Evolutionary conservation across 345 rosid genomes (phyloP).

Genomic region (Boechera retrofracta): DNA sequence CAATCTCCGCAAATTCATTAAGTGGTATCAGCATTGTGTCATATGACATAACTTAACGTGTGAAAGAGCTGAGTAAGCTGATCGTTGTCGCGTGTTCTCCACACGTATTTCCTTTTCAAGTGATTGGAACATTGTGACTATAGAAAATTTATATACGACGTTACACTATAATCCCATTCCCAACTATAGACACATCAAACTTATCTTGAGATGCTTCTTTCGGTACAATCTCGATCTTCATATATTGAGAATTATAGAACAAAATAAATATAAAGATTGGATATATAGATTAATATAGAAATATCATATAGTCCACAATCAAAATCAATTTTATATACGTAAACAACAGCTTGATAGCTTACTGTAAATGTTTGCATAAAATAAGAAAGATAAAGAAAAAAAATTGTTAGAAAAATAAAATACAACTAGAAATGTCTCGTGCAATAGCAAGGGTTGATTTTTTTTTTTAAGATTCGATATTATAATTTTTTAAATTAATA

Average conservation of each 20-base stretch:
- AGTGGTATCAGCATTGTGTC: neutral
- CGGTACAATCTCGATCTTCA: neutral
- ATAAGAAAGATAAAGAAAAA: neutral
- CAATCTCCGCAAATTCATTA: constrained; percentile 1
- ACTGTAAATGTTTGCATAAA: neutral
- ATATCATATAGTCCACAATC: neutral
- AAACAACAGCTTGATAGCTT: neutral
- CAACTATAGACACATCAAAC: neutral
- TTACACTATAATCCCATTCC: neutral
- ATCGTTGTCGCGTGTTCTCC: neutral
- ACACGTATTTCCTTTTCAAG: neutral
- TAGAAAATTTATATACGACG: neutral
- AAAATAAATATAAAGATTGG: neutral
- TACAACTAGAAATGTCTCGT: too few relatives aligned
- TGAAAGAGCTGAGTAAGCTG: neutral
- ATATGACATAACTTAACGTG: neutral
- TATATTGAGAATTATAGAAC: neutral
- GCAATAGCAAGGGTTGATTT: too few relatives aligned
- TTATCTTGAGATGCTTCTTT: neutral
- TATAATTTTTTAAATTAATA: too few relatives aligned
- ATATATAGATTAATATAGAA: neutral
- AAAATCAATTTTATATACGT: neutral
- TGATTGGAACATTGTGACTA: neutral
- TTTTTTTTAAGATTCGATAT: too few relatives aligned
- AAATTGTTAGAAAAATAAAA: too few relatives aligned